Percentiles rank a stretch among this genome's conserved stretches.
Conservation (phyloP, 2,329 filamentous ascomycete genomes). For the Epichloe sibirici region DNA sequence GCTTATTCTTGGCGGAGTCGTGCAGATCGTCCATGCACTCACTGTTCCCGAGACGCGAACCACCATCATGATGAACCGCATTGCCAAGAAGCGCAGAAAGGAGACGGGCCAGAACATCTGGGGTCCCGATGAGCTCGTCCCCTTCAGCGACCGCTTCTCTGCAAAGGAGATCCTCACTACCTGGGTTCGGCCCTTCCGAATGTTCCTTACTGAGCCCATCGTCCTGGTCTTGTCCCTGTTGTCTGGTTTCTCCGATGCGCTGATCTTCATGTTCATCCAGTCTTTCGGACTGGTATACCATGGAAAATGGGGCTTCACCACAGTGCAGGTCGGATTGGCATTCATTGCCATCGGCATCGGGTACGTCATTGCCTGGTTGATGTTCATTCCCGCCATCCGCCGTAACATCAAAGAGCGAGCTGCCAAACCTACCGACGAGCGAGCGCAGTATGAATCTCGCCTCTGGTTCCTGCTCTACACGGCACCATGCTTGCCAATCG, state of each 20-base stretch:
- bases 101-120: constrained; percentile 48
- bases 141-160: constrained; percentile 46
- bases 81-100: constrained; percentile 62
- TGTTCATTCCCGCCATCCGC: constrained; percentile 45
- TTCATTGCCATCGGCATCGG: constrained; percentile 57
- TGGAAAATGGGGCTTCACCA: constrained; percentile 49
- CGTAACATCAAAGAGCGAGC: constrained; percentile 39
- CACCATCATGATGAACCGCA: constrained; percentile 65
- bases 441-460: constrained; percentile 56
- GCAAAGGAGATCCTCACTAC: constrained; percentile 42
- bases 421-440: constrained; percentile 39
- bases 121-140: constrained; percentile 59
- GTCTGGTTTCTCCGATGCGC: constrained; percentile 59
- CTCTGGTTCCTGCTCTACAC: constrained; percentile 53
- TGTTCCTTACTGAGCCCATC: constrained; percentile 65
- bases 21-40: constrained; percentile 55
- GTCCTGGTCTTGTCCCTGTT: constrained; percentile 58
- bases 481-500: constrained; percentile 49
- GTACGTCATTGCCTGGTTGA: constrained; percentile 49
- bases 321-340: constrained; percentile 42
- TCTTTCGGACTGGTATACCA: constrained; percentile 56
- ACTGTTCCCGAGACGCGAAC: constrained; percentile 68
- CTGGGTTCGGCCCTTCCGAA: constrained; percentile 55
- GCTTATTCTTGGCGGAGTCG: constrained; percentile 60
- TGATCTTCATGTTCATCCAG: constrained; percentile 70